phyloP scores from a whole-genome alignment of 139 green algal genomes.

The Chlorella sp. region DNA sequence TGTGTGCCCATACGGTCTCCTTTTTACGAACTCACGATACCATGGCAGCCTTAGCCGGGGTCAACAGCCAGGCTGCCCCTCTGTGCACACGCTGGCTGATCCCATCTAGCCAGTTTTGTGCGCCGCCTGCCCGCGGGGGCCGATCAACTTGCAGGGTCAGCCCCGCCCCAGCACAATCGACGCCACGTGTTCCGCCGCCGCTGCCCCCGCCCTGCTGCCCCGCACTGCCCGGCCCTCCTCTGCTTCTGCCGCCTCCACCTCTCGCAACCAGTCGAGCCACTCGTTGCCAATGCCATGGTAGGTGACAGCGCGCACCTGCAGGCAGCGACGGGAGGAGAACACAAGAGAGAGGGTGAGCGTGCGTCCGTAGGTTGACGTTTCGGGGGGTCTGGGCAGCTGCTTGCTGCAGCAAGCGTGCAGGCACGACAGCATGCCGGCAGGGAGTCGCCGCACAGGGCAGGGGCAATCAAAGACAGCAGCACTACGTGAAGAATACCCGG shows the following conservation, averaged over 20 bases:
- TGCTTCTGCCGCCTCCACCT: not conserved
- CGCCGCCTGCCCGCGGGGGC: too few species aligned
- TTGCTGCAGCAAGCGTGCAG: not conserved
- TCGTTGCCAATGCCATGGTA: slow-evolving; percentile 32
- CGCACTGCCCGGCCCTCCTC: not conserved
- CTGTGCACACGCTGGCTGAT: too few species aligned
- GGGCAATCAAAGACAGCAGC: not conserved
- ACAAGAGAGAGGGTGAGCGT: not conserved
- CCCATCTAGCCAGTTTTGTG: too few species aligned
- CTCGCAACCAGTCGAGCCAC: slow-evolving; percentile 32
- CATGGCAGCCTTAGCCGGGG: too few species aligned
- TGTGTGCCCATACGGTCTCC: too few species aligned
- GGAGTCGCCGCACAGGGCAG: too few species aligned
- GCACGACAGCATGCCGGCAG: not conserved
- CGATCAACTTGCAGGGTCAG: too few species aligned
- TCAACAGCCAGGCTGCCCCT: too few species aligned
- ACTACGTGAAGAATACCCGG: not conserved
- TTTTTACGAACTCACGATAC: too few species aligned
- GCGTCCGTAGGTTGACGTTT: too few species aligned
- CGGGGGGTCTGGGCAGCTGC: too few species aligned
- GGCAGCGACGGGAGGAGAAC: not conserved
- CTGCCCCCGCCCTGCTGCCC: not conserved
- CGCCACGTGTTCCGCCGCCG: not conserved
- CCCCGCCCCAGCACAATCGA: not conserved
- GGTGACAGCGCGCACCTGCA: slow-evolving; percentile 5